Base-by-base conservation (phyloP, 331 rosid species). In the Erythrophleum ivorense region DNA sequence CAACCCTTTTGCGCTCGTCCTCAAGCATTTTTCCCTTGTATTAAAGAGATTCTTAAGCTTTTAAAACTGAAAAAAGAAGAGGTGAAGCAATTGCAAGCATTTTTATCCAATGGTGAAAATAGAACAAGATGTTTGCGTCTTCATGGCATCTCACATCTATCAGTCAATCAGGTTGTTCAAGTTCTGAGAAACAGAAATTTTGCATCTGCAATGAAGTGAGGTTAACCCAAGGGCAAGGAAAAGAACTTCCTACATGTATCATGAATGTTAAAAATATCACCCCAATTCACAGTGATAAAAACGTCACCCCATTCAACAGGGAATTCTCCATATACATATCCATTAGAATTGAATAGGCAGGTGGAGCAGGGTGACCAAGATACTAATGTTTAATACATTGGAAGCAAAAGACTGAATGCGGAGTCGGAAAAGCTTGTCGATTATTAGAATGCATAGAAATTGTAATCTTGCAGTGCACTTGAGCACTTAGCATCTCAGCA, bases 1-100 rank as follows among this genome's bases (percentile, higher is more conserved):
- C 86, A 88, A 88, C 92, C 93, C 12, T 89, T 82, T 55, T 92
- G 97, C 84, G 85, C 85, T 72, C 88, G 93, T 60, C 97, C 97
- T 3, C 90, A 82, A 77, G 93, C 97, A 38, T 92, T 91, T 85
- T 92, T 88, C 52, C 93, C 95, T 43, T 72, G 82, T 80, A 85
- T 87, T 40, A 81, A 59, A 81, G 91, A 86, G 78, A 88, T 71
- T 54, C 77, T 91, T 84, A 85, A 85, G 83, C 89, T 88, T 68
- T 83, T 92, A 75, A 82, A 80, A 82, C 78, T 84, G 84, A 83
- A 84, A 62, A 84, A 34, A 24, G 88, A 80, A 81, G 88, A 86
- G 87, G 91, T 63, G 72, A 85, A 83, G 81, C 86, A 29, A 65
- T 63, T 86, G 81, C 91, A 84, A 73, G 78, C 73, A 33, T 50